A percentile compares a stretch with the other conserved stretches of the same genome.
These are phyloP conservation scores for Fusarium illudens DNA, from an alignment of 2,329 filamentous ascomycete species.

Conservation along the genomic window DNA sequence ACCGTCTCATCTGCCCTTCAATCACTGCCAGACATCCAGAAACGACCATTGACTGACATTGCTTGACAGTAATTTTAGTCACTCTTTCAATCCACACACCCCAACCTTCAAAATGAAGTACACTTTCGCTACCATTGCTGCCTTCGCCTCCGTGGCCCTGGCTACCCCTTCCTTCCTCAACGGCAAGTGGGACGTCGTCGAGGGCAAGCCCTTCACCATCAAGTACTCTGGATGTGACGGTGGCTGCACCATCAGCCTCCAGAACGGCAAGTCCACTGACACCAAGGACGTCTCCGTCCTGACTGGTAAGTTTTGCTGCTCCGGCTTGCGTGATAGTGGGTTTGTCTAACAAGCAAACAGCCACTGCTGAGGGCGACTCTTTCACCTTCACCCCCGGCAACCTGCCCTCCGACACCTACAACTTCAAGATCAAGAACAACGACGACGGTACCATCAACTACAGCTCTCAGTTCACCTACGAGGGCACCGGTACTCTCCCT, in stretches of 20 bases:
- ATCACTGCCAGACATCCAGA: constrained; percentile 4
- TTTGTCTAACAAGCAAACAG: constrained; percentile 10
- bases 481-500: constrained; percentile 35
- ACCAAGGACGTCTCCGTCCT: constrained; percentile 45
- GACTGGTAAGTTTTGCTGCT: constrained; percentile 40
- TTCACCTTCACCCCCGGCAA: constrained; percentile 43
- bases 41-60: constrained; percentile 20
- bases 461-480: constrained; percentile 44
- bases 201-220: constrained; percentile 47
- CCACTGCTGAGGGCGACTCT: constrained; percentile 30
- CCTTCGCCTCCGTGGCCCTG: constrained; percentile 41
- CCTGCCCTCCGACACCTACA: constrained; percentile 46
- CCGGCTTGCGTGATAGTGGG: no score
- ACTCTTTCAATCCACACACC: constrained; percentile 36
- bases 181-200: constrained; percentile 39
- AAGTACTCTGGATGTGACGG: constrained; percentile 43
- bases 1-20: not conserved
- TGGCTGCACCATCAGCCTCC: constrained; percentile 48
- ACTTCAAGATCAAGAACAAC: constrained; percentile 48
- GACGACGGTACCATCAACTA: constrained; percentile 44
- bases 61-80: constrained; percentile 39
- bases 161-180: constrained; percentile 48
- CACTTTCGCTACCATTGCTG: constrained; percentile 43
- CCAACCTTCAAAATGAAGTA: constrained; percentile 50
- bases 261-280: constrained; percentile 44